Conservation (phyloP, 208 protist genomes). For the Acanthamoeba healyi region DNA sequence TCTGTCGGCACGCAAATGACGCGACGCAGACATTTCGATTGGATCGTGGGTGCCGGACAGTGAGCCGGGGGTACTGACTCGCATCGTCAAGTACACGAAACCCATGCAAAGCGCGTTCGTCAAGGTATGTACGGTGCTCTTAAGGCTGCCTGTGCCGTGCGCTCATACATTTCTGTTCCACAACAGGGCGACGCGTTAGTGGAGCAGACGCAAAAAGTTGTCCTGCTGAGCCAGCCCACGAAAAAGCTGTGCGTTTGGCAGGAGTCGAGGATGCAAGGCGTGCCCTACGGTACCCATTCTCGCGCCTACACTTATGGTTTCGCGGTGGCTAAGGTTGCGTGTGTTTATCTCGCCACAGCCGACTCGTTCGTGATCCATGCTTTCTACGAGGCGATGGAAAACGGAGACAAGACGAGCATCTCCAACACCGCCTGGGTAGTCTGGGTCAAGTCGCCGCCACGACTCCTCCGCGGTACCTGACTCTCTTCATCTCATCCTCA, state of each 20-base stretch:
- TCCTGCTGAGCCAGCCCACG: not conserved
- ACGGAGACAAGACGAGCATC: not conserved
- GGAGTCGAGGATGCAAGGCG: conserved; percentile 7
- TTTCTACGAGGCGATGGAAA: not conserved
- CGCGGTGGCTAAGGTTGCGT: too few species aligned
- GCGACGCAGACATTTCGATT: conserved; percentile 5
- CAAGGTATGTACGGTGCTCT: not conserved
- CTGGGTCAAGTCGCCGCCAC: not conserved
- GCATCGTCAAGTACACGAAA: conserved; percentile 11
- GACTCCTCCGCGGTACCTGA: not conserved
- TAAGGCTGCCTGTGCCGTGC: not conserved
- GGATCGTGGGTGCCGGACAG: not conserved
- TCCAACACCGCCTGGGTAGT: not conserved
- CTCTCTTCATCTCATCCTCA: not conserved
- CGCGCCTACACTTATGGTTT: not conserved
- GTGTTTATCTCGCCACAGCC: not conserved
- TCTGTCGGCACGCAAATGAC: not conserved
- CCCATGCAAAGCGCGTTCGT: conserved; percentile 9
- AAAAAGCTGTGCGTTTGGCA: not conserved
- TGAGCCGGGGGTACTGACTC: conserved; percentile 5
- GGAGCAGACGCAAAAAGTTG: not conserved
- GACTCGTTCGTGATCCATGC: conserved; percentile 13
- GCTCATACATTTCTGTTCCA: not conserved
- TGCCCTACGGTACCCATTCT: conserved; percentile 14
- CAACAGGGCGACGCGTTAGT: not conserved